A percentile compares a stretch with the other conserved stretches of the same genome.
These are phyloP conservation scores for barrel medic (Medicago truncatula) DNA, from an alignment of 306 rosid genomes.

Conservation along the genomic window DNA sequence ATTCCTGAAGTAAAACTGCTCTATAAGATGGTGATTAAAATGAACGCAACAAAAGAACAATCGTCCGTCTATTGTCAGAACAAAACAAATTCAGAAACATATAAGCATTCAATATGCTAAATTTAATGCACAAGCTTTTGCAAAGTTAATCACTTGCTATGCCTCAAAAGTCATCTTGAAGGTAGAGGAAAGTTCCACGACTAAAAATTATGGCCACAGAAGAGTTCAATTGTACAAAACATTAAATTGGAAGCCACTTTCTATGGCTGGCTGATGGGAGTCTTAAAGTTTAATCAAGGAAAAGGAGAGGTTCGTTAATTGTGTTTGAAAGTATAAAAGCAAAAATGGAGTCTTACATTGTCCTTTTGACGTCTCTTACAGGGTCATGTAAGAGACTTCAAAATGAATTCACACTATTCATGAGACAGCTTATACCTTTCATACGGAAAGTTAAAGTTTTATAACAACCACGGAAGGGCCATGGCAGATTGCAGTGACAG, in stretches of 20 bases:
- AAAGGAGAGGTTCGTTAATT: not conserved
- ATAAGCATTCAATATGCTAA: not conserved
- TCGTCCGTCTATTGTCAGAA: not conserved
- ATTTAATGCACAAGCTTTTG: not conserved
- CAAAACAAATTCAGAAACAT: not conserved
- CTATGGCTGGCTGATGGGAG: not conserved
- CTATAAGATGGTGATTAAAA: not conserved
- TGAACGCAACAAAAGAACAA: not conserved
- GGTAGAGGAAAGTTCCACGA: not conserved
- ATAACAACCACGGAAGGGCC: not conserved
- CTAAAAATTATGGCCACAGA: not conserved
- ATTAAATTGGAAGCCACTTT: not conserved
- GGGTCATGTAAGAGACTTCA: no score
- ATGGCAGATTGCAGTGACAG: no score
- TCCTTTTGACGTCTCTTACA: no score
- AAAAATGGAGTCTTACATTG: no score
- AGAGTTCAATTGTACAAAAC: not conserved
- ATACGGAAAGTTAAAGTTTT: slow-evolving; percentile 14
- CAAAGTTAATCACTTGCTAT: no score
- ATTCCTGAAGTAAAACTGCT: not conserved
- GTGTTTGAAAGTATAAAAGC: not conserved
- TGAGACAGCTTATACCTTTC: no score
- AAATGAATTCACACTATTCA: no score
- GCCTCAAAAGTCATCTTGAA: not conserved
- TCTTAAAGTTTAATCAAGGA: not conserved